phyloP scores from a whole-genome alignment of 768 basidiomycete genomes.

The Phylloporus sp. region DNA sequence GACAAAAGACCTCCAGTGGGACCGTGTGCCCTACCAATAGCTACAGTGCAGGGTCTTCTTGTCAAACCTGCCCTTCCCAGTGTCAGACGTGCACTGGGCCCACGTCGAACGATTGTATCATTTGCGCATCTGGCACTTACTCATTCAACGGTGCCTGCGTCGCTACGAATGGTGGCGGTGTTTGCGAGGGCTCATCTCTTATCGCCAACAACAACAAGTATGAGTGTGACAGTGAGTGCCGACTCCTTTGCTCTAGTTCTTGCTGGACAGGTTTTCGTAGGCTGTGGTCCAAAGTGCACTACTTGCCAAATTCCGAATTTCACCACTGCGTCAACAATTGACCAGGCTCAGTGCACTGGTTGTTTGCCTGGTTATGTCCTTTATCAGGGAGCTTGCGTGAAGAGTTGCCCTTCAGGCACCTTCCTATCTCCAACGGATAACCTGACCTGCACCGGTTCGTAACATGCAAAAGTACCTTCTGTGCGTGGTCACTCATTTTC shows the following conservation, averaged over 20 bases:
- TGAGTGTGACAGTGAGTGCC: conserved; percentile 67
- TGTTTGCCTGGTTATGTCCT: conserved; percentile 77
- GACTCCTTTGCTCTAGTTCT: background rate
- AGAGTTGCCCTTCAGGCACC: conserved; percentile 65
- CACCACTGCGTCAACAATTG: conserved; percentile 56
- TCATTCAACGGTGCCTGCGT: conserved; percentile 70
- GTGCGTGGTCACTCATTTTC: conserved; percentile 7
- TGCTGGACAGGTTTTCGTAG: conserved; percentile 33
- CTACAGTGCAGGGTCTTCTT: conserved; percentile 54
- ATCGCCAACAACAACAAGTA: conserved; percentile 78
- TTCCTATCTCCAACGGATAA: conserved; percentile 71
- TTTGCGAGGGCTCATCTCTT: conserved; percentile 65
- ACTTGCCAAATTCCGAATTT: conserved; percentile 73
- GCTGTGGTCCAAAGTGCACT: conserved; percentile 79
- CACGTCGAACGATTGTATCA: conserved; percentile 64
- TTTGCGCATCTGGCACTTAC: conserved; percentile 60
- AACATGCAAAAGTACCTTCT: background rate
- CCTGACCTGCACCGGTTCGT: conserved; percentile 67
- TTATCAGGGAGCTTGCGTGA: conserved; percentile 63
- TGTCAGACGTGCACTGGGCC: conserved; percentile 69
- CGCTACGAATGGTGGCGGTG: conserved; percentile 55
- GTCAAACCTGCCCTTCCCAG: conserved; percentile 54
- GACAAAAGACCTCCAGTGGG: conserved; percentile 47
- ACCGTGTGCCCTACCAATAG: conserved; percentile 59
- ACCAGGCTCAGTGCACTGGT: conserved; percentile 65